Conservation (phyloP, 495 filamentous ascomycete genomes). For the Trichoderma erinaceum region DNA sequence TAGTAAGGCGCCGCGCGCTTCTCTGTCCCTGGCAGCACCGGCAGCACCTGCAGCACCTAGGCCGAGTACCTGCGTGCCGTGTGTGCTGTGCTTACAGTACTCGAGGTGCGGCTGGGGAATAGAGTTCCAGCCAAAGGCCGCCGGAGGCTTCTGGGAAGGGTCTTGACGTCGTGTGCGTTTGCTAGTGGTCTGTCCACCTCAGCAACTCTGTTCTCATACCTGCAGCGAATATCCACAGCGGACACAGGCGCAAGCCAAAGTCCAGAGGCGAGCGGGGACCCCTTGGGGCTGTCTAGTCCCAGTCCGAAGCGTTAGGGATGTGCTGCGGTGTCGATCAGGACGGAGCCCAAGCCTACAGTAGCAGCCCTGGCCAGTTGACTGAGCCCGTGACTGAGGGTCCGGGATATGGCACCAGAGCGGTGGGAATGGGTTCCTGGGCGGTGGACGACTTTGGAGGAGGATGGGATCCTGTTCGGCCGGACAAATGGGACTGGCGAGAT, state of each 20-base stretch:
- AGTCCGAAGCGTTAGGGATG: neutral
- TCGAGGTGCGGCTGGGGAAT: neutral
- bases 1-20: neutral
- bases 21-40: conserved; percentile 10
- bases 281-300: conserved; percentile 5
- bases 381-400: neutral
- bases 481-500: conserved; percentile 13
- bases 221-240: neutral
- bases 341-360: neutral
- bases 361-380: neutral
- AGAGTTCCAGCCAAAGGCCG: conserved; percentile 12
- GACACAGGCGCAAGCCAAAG: conserved; percentile 2
- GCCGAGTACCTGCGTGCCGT: neutral
- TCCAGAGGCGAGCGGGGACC: neutral
- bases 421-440: neutral
- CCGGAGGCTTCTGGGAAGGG: conserved; percentile 3
- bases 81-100: neutral
- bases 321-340: conserved; percentile 10
- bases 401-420: conserved; percentile 3
- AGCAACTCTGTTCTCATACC: neutral
- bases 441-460: neutral
- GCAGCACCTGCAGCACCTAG: neutral
- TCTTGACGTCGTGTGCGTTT: conserved; percentile 3
- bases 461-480: conserved; percentile 9
- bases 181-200: neutral